Evolutionary conservation across 2,329 filamentous ascomycete genomes (phyloP).

Genomic region (Cladophialophora yegresii): DNA sequence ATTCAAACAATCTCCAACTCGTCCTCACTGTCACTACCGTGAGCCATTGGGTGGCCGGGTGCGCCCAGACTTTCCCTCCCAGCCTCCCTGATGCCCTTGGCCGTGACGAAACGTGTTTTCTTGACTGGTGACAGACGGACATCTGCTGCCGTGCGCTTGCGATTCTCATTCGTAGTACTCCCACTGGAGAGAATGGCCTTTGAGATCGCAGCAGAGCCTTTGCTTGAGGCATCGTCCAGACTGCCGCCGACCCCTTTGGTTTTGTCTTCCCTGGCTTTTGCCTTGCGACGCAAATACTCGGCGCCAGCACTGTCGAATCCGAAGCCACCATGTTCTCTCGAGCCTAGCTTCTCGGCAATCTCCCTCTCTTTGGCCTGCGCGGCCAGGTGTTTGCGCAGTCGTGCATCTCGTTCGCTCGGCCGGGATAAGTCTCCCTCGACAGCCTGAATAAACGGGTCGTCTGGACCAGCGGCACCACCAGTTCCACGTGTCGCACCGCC

Average conservation of each 20-base stretch:
- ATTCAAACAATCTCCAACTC: conserved; percentile 38
- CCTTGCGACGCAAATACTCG: conserved; percentile 47
- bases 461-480: not conserved
- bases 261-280: conserved; percentile 6
- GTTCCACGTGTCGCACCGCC: not conserved
- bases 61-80: conserved; percentile 69
- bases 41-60: conserved; percentile 42
- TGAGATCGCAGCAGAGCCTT: conserved; percentile 1
- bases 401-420: conserved; percentile 45
- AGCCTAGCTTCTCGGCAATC: conserved; percentile 47
- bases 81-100: conserved; percentile 74
- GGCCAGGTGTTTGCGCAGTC: conserved; percentile 46
- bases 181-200: conserved; percentile 17
- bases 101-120: conserved; percentile 72
- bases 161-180: conserved; percentile 12
- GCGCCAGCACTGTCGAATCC: conserved; percentile 44
- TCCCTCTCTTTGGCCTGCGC: conserved; percentile 50
- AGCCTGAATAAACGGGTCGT: conserved; percentile 45
- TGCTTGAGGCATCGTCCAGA: not conserved
- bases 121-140: conserved; percentile 46
- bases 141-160: conserved; percentile 43
- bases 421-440: conserved; percentile 43
- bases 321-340: conserved; percentile 30
- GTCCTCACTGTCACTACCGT: conserved; percentile 54
- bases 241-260: not conserved